A percentile compares a stretch with the other conserved stretches of the same genome.
Evolutionary conservation across 306 rosid species (phyloP).

Genomic region (Astragalus glycyphyllos): DNA sequence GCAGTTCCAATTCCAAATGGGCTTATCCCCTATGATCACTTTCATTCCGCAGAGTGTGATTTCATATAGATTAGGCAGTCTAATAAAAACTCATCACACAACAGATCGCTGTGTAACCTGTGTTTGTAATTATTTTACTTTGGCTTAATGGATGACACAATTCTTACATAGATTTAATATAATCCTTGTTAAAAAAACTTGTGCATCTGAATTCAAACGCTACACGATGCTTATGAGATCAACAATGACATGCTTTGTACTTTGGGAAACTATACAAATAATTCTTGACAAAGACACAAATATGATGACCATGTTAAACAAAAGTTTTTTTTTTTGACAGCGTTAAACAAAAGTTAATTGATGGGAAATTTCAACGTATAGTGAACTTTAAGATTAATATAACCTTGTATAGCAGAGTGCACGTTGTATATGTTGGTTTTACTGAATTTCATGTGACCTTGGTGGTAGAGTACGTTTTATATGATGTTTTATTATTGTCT

Average conservation of each 20-base stretch:
- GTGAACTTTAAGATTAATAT: slow-evolving; percentile 42
- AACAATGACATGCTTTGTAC: slow-evolving; percentile 26
- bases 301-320: slow-evolving; percentile 8
- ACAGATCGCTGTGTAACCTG: not conserved
- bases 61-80: not conserved
- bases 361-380: slow-evolving; percentile 36
- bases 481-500: slow-evolving; percentile 40
- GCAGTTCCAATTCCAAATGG: not conserved
- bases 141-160: not conserved
- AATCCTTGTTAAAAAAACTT: not conserved
- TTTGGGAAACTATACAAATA: not conserved
- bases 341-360: slow-evolving; percentile 30
- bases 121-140: slow-evolving; percentile 1
- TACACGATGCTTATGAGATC: not conserved
- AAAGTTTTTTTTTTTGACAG: too few relatives aligned
- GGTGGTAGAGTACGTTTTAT: slow-evolving; percentile 38
- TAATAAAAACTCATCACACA: not conserved
- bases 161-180: not conserved
- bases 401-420: slow-evolving; percentile 39
- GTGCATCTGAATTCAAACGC: slow-evolving; percentile 17
- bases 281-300: slow-evolving; percentile 26
- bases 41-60: slow-evolving; percentile 18
- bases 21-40: not conserved
- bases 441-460: slow-evolving; percentile 54
- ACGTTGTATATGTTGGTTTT: slow-evolving; percentile 42